phyloP scores from a whole-genome alignment of 257 asterid species.

The Solanum piurae region DNA sequence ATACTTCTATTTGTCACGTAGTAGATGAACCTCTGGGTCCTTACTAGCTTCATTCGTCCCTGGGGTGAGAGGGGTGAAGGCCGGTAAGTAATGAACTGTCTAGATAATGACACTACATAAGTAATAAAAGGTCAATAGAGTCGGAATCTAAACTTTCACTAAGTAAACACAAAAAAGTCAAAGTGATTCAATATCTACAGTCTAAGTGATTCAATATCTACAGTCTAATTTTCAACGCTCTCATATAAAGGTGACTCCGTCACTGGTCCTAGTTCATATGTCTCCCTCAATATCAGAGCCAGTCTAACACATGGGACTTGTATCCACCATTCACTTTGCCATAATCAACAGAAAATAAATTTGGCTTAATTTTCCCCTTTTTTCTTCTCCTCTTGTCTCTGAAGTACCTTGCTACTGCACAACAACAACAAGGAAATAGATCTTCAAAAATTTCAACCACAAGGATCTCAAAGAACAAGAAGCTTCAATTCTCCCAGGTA shows the following conservation, averaged over 20 bases:
- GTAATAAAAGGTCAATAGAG: background rate
- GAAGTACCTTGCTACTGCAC: background rate
- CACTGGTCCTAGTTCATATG: background rate
- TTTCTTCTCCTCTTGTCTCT: constrained; percentile 6
- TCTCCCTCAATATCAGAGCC: background rate
- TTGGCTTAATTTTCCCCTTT: constrained; percentile 22
- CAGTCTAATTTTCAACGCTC: background rate
- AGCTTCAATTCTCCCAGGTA: background rate
- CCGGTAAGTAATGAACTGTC: background rate
- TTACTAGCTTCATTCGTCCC: no score
- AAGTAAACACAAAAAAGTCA: background rate
- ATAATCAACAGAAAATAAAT: constrained; percentile 10
- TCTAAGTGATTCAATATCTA: background rate
- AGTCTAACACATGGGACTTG: background rate
- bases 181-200: fast-evolving
- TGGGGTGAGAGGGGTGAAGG: background rate
- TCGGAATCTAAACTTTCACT: background rate
- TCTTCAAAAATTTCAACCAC: background rate
- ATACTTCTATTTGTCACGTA: background rate
- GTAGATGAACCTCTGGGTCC: background rate
- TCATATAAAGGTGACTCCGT: background rate
- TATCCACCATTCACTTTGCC: background rate
- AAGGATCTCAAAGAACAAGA: background rate
- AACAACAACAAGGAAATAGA: constrained; percentile 19
- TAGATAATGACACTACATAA: background rate